A percentile compares a stretch with the other conserved stretches of the same genome.
These are phyloP conservation scores for sorghum (Sorghum bicolor) DNA, from an alignment of 176 grass and related monocot species.

Conservation along the genomic window DNA sequence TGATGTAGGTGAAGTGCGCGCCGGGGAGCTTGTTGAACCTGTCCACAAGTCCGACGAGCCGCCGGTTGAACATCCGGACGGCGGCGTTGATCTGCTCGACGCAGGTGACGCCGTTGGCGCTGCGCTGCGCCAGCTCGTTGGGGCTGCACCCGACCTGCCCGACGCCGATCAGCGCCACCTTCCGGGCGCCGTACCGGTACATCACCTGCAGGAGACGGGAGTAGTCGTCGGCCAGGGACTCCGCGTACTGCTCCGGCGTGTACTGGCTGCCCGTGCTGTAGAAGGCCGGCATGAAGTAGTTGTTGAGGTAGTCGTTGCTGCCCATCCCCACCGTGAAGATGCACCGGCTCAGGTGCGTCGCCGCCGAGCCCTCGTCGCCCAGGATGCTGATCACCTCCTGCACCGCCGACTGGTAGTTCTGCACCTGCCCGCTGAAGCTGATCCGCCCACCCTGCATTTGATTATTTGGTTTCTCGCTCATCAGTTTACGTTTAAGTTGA, in stretches of 20 bases:
- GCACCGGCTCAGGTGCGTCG: conserved; percentile 77
- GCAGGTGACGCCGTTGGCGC: conserved; percentile 61
- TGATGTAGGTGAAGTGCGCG: conserved; percentile 78
- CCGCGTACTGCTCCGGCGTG: conserved; percentile 72
- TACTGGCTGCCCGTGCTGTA: conserved; percentile 59
- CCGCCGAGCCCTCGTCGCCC: conserved; percentile 49
- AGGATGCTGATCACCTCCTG: conserved; percentile 47
- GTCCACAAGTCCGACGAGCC: conserved; percentile 46
- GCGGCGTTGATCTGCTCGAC: conserved; percentile 61
- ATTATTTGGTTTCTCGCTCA: no score
- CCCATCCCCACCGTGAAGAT: conserved; percentile 84
- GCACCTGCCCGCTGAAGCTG: conserved; percentile 61
- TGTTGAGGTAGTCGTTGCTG: conserved; percentile 98
- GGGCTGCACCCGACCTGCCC: conserved; percentile 86
- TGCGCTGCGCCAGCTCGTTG: conserved; percentile 71
- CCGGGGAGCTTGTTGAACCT: conserved; percentile 64
- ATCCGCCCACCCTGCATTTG: conserved; percentile 45
- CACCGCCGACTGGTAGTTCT: conserved; percentile 78
- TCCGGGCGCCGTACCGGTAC: conserved; percentile 74
- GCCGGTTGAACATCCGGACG: conserved; percentile 69
- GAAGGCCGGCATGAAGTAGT: conserved; percentile 92
- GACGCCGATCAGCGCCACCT: conserved; percentile 77
- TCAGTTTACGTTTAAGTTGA: no score
- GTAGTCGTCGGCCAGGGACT: conserved; percentile 51
- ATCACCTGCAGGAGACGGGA: conserved; percentile 43